Conservation (phyloP, 2,329 filamentous ascomycete species). For the Trichoderma semiorbis region DNA sequence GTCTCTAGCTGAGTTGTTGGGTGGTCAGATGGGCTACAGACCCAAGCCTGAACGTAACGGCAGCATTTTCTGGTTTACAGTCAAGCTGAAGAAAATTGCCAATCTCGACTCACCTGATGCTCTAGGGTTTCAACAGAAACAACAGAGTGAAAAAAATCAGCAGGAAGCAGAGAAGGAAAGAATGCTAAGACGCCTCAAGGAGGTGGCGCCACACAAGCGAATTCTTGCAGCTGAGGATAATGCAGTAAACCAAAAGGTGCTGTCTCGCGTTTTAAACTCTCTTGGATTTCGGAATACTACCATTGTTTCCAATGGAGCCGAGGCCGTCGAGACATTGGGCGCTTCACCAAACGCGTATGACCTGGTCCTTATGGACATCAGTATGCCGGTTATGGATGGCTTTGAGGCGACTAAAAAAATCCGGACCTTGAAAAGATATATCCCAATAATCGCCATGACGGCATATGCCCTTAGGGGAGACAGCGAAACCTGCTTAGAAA, state of each 20-base stretch:
- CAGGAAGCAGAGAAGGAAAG: slow-evolving; percentile 28
- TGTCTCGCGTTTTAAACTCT: slow-evolving; percentile 34
- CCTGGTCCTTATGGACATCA: slow-evolving; percentile 43
- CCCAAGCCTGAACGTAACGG: slow-evolving; percentile 45
- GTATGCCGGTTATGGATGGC: slow-evolving; percentile 53
- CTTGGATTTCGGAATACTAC: slow-evolving; percentile 39
- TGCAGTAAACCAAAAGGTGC: slow-evolving; percentile 41
- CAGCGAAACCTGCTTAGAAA: slow-evolving; percentile 48
- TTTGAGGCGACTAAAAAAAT: slow-evolving; percentile 43
- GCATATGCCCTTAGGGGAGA: slow-evolving; percentile 55
- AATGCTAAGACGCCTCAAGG: slow-evolving; percentile 29
- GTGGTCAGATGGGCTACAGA: slow-evolving; percentile 42
- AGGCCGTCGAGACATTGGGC: slow-evolving; percentile 31
- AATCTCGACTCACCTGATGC: slow-evolving; percentile 27
- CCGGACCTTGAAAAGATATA: slow-evolving; percentile 39
- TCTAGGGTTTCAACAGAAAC: slow-evolving; percentile 23
- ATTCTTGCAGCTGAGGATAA: slow-evolving; percentile 43
- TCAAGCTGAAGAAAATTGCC: slow-evolving; percentile 38
- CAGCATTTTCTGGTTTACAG: slow-evolving; percentile 52
- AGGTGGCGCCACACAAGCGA: slow-evolving; percentile 38
- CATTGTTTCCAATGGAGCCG: slow-evolving; percentile 22
- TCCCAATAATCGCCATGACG: slow-evolving; percentile 54
- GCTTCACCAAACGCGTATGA: slow-evolving; percentile 28
- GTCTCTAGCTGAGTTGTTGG: slow-evolving; percentile 54
- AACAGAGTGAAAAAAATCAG: slow-evolving; percentile 1